Percentiles rank a stretch among this genome's conserved stretches.
Conservation (phyloP, 257 asterid genomes). For the Jaltomata sinuosa region DNA sequence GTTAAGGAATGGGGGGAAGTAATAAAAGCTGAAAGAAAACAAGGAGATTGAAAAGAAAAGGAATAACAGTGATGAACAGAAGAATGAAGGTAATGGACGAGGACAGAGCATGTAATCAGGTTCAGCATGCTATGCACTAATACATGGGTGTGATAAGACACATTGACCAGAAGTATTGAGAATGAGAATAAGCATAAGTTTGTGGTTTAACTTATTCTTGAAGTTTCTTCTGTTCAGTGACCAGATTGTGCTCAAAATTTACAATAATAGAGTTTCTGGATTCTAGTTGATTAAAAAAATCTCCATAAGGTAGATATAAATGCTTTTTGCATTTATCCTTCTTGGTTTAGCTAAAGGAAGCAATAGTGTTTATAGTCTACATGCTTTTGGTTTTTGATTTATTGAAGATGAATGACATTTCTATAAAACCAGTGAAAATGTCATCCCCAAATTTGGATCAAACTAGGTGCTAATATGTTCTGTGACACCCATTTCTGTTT, state of each 20-base stretch:
- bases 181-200: not conserved
- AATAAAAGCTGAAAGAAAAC: not conserved
- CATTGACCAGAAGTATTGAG: not conserved
- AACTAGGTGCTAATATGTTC: not conserved
- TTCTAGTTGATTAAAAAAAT: not conserved
- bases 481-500: not conserved
- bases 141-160: not conserved
- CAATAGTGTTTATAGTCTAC: not conserved
- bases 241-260: not conserved
- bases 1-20: not conserved
- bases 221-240: not conserved
- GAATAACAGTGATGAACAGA: not conserved
- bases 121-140: not conserved
- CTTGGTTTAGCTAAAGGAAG: not conserved
- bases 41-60: not conserved
- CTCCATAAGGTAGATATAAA: not conserved
- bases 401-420: not conserved
- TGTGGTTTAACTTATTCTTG: not conserved
- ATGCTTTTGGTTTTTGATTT: not conserved
- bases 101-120: not conserved
- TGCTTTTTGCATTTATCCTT: not conserved
- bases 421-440: not conserved
- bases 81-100: not conserved
- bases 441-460: not conserved
- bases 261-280: not conserved